Evolutionary conservation across 2,329 filamentous ascomycete species (phyloP), one percentile per base, ranked within the genome.

Genomic region (Sclerotinia spermophila): DNA sequence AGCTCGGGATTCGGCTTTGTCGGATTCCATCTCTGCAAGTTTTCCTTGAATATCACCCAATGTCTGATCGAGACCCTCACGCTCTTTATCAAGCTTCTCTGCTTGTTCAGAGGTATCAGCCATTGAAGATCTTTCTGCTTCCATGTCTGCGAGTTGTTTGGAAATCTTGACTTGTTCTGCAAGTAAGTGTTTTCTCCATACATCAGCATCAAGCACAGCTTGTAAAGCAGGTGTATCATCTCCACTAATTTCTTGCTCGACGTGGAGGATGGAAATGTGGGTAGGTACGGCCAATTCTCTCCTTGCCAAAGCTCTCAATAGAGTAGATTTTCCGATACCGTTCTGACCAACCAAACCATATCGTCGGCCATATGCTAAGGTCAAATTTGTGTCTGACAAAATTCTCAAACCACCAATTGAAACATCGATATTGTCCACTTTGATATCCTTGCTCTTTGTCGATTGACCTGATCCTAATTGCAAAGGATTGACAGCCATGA

Each of bases 341-440:
- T 99, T 99, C 86, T 98, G 92, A 86, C 96, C 96, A 76, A 99
- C 96, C 74, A 99, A 85, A 89, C 96, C 96, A 82, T 99, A 99
- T 75, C 96, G 90, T 79, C 94, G 90, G 68, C 95, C 94, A 81
- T 97, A 97, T 0, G 96, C 91, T 74, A 99, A 85, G 1, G 94
- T 97, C 71, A 99, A 84, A 68, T 89, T 93, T 62, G 95, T 97
- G 80, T 99, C 95, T 59, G 91, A 92, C 76, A 98, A 84, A 74
- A 99, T 99, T 72, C 96, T 90, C 78, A 89, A 86, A 70, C 95
- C 95, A 73, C 92, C 90, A 78, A 99, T 97, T 58, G 93, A 92
- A 69, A 99, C 92, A 81, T 99, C 96, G 79, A 97, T 93, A 77
- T 92, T 94, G 82, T 99, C 96, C 76, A 99, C 85, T 84, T 98